Base-by-base conservation (phyloP, 108 stramenopile genomes). In the Cyclotella sp. region DNA sequence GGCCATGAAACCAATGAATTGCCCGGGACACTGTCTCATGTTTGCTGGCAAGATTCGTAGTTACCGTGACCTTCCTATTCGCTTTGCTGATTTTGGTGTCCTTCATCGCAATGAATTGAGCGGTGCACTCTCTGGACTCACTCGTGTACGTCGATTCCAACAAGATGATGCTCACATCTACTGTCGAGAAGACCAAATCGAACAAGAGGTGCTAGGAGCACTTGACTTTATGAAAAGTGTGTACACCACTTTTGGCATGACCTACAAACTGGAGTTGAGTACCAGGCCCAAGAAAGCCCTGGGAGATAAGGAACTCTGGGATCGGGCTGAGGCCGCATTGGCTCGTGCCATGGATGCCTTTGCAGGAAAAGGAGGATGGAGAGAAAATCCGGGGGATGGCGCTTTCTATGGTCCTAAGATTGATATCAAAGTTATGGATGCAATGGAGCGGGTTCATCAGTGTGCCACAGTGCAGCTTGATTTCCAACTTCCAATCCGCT, bases 401-500 rank as follows among this genome's bases (percentile, higher is more conserved):
- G 99, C 99, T 16, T 99, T 99, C 81, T 99, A 99, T 79, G 99
- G 99, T 15, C 99, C 99, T 67, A 99, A 99, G 87, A 98, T 99
- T 82, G 99, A 99, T 85, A 99, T 99, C 86, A 99, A 99, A 92
- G 98, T 99, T 10, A 97, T 96, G 88, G 99, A 99, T 89, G 97
- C 98, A 59, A 94, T 99, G 96, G 98, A 99, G 29, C 93, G 99
- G 58, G 89, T 98, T 18, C 99, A 99, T 76, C 99, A 99, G 81
- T 99, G 99, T 86, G 99, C 99, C 55, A 99, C 99, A 29, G 84
- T 99, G 13, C 99, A 99, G 83, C 89, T 99, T 29, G 99, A 99
- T 78, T 99, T 99, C 83, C 99, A 99, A 85, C 94, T 99, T 21
- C 99, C 99, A 14, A 98, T 98, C 72, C 95, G 98, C 29, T 99